Evolutionary conservation across 495 filamentous ascomycete species (phyloP).

Genomic region (Acidiella bohemica): DNA sequence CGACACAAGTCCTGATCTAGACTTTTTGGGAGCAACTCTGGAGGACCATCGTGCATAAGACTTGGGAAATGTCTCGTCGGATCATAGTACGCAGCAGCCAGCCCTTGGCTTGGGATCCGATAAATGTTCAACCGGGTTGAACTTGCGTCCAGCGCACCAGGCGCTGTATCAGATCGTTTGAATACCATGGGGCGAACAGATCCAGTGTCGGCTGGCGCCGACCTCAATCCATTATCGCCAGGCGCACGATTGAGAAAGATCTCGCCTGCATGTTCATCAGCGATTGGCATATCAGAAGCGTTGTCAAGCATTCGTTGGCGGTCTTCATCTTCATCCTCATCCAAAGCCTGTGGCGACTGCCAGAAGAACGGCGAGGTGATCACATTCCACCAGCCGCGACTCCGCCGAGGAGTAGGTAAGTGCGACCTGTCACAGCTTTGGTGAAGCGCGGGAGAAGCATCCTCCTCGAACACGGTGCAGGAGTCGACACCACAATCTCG

Average conservation of each 20-base stretch:
- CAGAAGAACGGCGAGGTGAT: constrained; percentile 58
- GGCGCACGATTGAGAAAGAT: constrained; percentile 4
- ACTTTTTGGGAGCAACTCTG: not conserved
- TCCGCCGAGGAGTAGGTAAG: constrained; percentile 41
- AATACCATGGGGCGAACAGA: not conserved
- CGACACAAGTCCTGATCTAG: constrained; percentile 4
- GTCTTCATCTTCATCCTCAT: constrained; percentile 6
- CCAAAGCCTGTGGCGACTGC: constrained; percentile 2
- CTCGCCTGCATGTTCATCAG: not conserved
- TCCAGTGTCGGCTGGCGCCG: constrained; percentile 14
- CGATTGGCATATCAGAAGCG: not conserved
- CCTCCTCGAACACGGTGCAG: constrained; percentile 46
- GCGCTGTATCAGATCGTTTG: constrained; percentile 14
- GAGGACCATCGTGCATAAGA: no score
- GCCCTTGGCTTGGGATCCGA: constrained; percentile 12
- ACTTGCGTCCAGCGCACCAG: constrained; percentile 9
- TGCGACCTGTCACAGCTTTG: constrained; percentile 3
- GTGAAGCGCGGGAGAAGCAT: constrained; percentile 12
- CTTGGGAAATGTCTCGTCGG: constrained; percentile 1
- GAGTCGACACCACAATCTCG: constrained; percentile 28
- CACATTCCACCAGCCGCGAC: constrained; percentile 80
- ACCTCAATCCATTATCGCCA: constrained; percentile 8
- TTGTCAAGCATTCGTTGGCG: constrained; percentile 4
- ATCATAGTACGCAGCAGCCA: constrained; percentile 15
- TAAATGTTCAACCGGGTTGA: constrained; percentile 13